These are phyloP conservation scores for Elsinoe arachidis DNA, from an alignment of 2,329 filamentous ascomycete genomes.

Conservation along the genomic window DNA sequence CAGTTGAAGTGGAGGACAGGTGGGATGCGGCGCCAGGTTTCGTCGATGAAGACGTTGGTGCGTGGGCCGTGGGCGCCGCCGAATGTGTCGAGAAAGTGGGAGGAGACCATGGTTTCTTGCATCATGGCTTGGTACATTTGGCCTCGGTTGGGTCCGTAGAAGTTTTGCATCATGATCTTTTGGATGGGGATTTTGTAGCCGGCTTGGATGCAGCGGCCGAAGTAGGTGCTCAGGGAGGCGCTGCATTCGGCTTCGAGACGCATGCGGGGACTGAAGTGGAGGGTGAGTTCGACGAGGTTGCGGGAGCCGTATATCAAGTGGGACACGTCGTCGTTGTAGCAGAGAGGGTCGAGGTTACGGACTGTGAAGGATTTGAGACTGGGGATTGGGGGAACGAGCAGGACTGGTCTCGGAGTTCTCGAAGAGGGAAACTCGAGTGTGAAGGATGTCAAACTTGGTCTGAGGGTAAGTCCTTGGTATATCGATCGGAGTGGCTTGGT, in stretches of 20 bases:
- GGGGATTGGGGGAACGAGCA: constrained; percentile 48
- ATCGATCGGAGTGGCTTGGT: constrained; percentile 52
- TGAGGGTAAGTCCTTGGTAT: constrained; percentile 47
- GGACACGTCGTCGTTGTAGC: constrained; percentile 55
- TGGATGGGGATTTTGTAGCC: constrained; percentile 40
- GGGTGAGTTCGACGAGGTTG: constrained; percentile 45
- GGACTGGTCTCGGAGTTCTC: constrained; percentile 49
- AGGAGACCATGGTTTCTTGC: constrained; percentile 33
- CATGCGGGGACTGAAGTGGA: constrained; percentile 57
- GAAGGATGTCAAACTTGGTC: constrained; percentile 43
- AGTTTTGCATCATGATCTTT: constrained; percentile 48
- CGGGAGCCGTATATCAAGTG: constrained; percentile 45
- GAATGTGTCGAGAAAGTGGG: constrained; percentile 48
- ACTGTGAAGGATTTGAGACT: constrained; percentile 46
- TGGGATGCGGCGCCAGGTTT: constrained; percentile 41
- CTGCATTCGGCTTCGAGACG: constrained; percentile 49
- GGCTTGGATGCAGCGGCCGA: constrained; percentile 45
- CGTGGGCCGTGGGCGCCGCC: constrained; percentile 34
- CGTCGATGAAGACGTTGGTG: constrained; percentile 46
- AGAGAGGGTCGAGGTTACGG: constrained; percentile 54
- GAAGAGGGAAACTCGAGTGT: constrained; percentile 48
- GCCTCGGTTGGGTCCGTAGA: constrained; percentile 46
- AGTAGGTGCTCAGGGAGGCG: constrained; percentile 46
- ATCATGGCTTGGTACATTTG: constrained; percentile 41
- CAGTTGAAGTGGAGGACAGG: constrained; percentile 34